These are phyloP conservation scores for Geotrichum citri-aurantii DNA, from an alignment of 1,139 yeast species.

Conservation along the genomic window DNA sequence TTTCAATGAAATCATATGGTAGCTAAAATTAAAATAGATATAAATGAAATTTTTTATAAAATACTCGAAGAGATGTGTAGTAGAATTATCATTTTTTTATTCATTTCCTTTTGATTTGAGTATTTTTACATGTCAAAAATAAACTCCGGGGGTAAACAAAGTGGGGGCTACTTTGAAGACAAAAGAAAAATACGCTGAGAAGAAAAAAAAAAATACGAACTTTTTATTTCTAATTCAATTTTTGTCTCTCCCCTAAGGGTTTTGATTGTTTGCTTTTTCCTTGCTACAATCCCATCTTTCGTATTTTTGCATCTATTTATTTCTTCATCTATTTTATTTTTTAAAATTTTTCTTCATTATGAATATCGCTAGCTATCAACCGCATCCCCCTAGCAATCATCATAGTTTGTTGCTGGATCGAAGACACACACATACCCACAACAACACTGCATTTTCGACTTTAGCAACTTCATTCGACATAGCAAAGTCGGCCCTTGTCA, in stretches of 20 bases:
- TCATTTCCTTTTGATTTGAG: no score
- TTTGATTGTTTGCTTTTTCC: background rate
- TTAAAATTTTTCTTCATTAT: background rate
- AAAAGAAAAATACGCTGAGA: background rate
- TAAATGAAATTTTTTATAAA: no score
- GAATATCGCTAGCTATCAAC: background rate
- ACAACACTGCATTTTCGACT: conserved; percentile 6
- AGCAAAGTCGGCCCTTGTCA: conserved; percentile 5
- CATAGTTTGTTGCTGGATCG: background rate
- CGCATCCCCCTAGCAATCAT: background rate
- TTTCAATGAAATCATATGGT: background rate
- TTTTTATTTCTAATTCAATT: background rate
- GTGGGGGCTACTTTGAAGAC: background rate
- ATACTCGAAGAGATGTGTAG: no score
- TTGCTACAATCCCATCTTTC: background rate
- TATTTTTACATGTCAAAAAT: no score
- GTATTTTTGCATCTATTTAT: background rate
- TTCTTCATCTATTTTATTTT: background rate
- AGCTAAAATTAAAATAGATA: background rate
- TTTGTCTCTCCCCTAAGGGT: background rate
- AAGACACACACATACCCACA: background rate
- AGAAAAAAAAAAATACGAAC: background rate
- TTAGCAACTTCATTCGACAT: conserved; percentile 7
- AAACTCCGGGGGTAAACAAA: background rate
- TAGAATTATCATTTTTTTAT: no score